A percentile compares a stretch with the other conserved stretches of the same genome.
Evolutionary conservation across 768 basidiomycete species (phyloP).

Genomic region (Tulasnella sp.): DNA sequence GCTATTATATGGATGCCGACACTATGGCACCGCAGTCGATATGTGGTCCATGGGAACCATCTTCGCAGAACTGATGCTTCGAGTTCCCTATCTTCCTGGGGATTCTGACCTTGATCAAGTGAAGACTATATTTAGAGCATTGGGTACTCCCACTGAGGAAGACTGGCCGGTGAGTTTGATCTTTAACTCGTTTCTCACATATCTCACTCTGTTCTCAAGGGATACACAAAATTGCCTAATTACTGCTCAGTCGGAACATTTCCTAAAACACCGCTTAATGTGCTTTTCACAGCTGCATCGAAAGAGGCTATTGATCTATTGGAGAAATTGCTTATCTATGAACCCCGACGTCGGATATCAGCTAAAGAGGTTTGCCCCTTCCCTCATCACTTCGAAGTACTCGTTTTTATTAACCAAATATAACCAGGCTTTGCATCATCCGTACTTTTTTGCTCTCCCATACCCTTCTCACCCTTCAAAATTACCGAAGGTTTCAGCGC

Average conservation of each 20-base stretch:
- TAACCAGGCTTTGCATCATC: conserved; percentile 66
- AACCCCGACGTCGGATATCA: conserved; percentile 68
- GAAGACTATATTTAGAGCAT: conserved; percentile 83
- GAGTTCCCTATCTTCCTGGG: conserved; percentile 89
- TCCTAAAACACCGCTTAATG: conserved; percentile 66
- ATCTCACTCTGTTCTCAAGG: conserved; percentile 33
- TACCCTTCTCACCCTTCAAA: conserved; percentile 80
- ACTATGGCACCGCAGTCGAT: conserved; percentile 86
- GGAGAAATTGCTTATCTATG: conserved; percentile 64
- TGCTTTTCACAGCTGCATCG: conserved; percentile 84
- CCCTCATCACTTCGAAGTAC: not conserved
- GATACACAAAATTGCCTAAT: conserved; percentile 81
- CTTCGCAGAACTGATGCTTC: conserved; percentile 92
- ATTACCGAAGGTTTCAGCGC: conserved; percentile 56
- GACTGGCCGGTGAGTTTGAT: conserved; percentile 76
- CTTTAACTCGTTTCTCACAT: too few species aligned
- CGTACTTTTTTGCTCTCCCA: conserved; percentile 78
- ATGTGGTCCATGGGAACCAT: conserved; percentile 98
- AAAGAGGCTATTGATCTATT: conserved; percentile 76
- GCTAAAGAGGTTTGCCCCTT: conserved; percentile 53
- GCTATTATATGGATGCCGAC: conserved; percentile 77
- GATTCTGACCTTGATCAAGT: conserved; percentile 96
- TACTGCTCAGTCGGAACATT: conserved; percentile 79
- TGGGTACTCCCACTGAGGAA: conserved; percentile 91
- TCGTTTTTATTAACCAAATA: not conserved